Percentiles rank a stretch among this genome's conserved stretches.
Conservation (phyloP, 306 rosid genomes). For the Heteromeles arbutifolia region DNA sequence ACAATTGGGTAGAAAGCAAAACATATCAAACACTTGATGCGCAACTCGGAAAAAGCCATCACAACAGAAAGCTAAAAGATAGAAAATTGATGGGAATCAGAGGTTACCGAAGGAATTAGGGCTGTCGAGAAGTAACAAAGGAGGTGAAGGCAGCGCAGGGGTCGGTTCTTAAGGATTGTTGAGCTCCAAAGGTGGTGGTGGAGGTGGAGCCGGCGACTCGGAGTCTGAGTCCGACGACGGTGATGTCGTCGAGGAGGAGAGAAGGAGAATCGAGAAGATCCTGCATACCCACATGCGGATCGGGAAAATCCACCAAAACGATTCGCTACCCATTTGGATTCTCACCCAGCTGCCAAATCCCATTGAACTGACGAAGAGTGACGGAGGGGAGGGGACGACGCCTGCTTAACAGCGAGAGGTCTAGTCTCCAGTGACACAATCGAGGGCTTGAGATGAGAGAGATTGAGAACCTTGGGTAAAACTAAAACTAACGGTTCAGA, state of each 20-base stretch:
- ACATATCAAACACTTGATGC: slow-evolving; percentile 21
- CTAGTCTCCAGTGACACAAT: too few species aligned
- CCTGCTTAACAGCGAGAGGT: too few species aligned
- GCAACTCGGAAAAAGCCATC: background rate
- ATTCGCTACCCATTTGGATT: slow-evolving; percentile 62
- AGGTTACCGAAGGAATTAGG: slow-evolving; percentile 43
- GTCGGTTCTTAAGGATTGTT: background rate
- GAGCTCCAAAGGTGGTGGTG: background rate
- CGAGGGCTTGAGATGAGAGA: too few species aligned
- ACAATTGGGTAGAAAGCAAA: background rate
- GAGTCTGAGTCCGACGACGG: slow-evolving; percentile 52
- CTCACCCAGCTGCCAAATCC: slow-evolving; percentile 32
- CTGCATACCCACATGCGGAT: slow-evolving; percentile 22
- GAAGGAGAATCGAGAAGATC: too few species aligned
- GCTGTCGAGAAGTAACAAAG: slow-evolving; percentile 52
- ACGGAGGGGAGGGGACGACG: too few species aligned
- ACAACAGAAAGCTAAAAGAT: background rate
- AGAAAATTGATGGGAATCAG: background rate
- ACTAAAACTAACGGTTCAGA: too few species aligned
- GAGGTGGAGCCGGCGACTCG: slow-evolving; percentile 27
- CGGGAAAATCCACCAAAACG: background rate
- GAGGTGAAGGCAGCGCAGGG: slow-evolving; percentile 56
- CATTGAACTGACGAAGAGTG: background rate
- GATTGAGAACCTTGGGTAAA: too few species aligned
- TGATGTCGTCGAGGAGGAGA: too few species aligned